These are phyloP conservation scores for Haplosporangium sp. DNA, from an alignment of 371 early-diverging fungal species.

Conservation along the genomic window DNA sequence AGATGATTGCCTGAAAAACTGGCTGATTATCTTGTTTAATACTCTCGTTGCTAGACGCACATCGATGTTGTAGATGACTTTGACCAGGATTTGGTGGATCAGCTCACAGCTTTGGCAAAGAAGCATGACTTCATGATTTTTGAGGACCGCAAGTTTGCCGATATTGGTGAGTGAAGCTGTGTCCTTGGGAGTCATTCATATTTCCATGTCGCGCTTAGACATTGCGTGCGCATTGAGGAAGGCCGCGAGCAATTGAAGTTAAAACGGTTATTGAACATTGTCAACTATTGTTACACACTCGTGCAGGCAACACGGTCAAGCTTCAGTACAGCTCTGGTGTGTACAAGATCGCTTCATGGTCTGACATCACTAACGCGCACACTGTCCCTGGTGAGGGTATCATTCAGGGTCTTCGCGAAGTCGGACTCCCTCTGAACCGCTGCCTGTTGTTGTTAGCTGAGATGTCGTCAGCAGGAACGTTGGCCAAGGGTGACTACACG, in stretches of 20 bases:
- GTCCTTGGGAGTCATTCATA: neutral
- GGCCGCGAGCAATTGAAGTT: neutral
- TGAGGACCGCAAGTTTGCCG: constrained; percentile 98
- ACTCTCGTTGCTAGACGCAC: constrained; percentile 76
- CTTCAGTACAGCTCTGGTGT: constrained; percentile 92
- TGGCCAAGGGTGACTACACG: constrained; percentile 87
- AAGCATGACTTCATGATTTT: constrained; percentile 96
- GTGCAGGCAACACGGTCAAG: constrained; percentile 93
- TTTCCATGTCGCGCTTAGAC: too few relatives aligned
- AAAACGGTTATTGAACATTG: neutral
- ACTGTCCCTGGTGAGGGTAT: constrained; percentile 96
- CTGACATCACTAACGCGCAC: constrained; percentile 95
- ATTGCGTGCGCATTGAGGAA: too few relatives aligned
- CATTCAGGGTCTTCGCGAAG: constrained; percentile 87
- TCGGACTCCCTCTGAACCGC: constrained; percentile 85
- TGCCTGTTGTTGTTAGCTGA: constrained; percentile 93
- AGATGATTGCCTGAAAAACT: too few relatives aligned
- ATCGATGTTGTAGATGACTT: constrained; percentile 95
- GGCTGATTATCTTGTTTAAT: neutral
- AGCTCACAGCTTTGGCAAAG: constrained; percentile 77
- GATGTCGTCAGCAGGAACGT: constrained; percentile 93
- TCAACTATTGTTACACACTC: neutral
- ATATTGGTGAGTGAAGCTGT: constrained; percentile 71
- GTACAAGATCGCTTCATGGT: constrained; percentile 94
- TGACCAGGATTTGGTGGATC: constrained; percentile 80